These are phyloP conservation scores for Tylopilus intermedius DNA, from an alignment of 768 basidiomycete species.

Conservation along the genomic window DNA sequence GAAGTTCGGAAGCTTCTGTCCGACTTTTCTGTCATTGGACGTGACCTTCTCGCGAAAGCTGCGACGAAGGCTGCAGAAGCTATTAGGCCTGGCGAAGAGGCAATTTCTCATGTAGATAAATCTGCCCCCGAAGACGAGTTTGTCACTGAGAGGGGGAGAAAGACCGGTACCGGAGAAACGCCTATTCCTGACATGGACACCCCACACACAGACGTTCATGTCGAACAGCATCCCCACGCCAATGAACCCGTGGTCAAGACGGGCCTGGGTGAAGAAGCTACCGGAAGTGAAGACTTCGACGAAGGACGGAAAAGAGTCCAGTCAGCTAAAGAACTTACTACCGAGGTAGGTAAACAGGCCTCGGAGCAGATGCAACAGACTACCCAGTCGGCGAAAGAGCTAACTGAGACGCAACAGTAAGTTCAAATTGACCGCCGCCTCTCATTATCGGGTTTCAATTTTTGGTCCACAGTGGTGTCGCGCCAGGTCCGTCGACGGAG, in stretches of 20 bases:
- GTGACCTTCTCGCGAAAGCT: conserved; percentile 75
- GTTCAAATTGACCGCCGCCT: not conserved
- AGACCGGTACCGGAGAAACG: conserved; percentile 41
- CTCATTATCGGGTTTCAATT: not conserved
- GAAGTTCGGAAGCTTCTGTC: conserved; percentile 86
- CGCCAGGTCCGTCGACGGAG: conserved; percentile 15
- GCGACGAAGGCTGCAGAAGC: conserved; percentile 65
- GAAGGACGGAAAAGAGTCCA: conserved; percentile 16
- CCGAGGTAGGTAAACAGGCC: conserved; percentile 2
- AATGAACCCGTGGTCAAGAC: conserved; percentile 35
- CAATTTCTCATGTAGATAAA: conserved; percentile 61
- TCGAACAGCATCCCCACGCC: conserved; percentile 50
- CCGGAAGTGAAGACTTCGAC: conserved; percentile 22
- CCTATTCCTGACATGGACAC: conserved; percentile 45
- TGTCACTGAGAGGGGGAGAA: conserved; percentile 40
- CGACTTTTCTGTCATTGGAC: conserved; percentile 72
- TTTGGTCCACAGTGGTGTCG: conserved; percentile 15
- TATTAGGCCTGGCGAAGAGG: conserved; percentile 62
- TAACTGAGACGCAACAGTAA: conserved; percentile 12
- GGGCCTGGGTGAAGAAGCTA: conserved; percentile 32
- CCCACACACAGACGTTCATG: conserved; percentile 39
- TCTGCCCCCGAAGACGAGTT: conserved; percentile 67
- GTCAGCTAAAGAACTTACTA: conserved; percentile 7
- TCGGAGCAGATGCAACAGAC: conserved; percentile 10
- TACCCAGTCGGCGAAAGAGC: conserved; percentile 1